Evolutionary conservation across 805 yeast genomes (phyloP).

Genomic region (Helenozyma baotianmanensis): DNA sequence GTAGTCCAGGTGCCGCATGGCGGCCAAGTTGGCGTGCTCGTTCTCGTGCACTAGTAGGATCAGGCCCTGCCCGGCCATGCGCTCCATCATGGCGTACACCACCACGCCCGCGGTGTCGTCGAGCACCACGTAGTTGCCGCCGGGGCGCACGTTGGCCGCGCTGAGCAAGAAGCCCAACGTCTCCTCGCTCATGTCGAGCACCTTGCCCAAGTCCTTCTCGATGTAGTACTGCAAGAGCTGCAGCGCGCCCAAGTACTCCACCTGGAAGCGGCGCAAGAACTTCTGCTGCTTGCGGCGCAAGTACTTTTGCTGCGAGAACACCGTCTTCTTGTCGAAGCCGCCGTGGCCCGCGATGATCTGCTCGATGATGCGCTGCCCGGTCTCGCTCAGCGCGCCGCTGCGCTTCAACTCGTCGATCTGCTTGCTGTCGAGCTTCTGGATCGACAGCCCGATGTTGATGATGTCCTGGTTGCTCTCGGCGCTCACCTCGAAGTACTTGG

Average conservation of each 20-base stretch:
- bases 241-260: conserved; percentile 69
- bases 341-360: conserved; percentile 79
- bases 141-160: conserved; percentile 79
- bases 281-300: conserved; percentile 87
- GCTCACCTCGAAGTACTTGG: conserved; percentile 36
- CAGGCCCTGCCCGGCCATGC: conserved; percentile 75
- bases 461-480: conserved; percentile 64
- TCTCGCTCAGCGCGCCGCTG: conserved; percentile 54
- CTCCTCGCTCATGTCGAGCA: conserved; percentile 82
- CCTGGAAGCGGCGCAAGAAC: conserved; percentile 78
- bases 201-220: conserved; percentile 69
- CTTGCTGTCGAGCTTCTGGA: conserved; percentile 69
- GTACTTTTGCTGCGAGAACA: conserved; percentile 88
- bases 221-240: conserved; percentile 67
- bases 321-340: conserved; percentile 83
- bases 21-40: conserved; percentile 82
- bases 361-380: conserved; percentile 76
- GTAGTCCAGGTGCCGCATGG: conserved; percentile 63
- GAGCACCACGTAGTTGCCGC: conserved; percentile 80
- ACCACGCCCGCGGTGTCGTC: conserved; percentile 97
- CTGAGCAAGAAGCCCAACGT: conserved; percentile 72
- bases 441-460: conserved; percentile 60
- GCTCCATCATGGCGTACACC: conserved; percentile 78
- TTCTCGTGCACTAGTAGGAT: conserved; percentile 82
- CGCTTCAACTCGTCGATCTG: conserved; percentile 83